A percentile compares a stretch with the other conserved stretches of the same genome.
Conservation (phyloP, 768 basidiomycete species). For the Calvatia gigantea region DNA sequence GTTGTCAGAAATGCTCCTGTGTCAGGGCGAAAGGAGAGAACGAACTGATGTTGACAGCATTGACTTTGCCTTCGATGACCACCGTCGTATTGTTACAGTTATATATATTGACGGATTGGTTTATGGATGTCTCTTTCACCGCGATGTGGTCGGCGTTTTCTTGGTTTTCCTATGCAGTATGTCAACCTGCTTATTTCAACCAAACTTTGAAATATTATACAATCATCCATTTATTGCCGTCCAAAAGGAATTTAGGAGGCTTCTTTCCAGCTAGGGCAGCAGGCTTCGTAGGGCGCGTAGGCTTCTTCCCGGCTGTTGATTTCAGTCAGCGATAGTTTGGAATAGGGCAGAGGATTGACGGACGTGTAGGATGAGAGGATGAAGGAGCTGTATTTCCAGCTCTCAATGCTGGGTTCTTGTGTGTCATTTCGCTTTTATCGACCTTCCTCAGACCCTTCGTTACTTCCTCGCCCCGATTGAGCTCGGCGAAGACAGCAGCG, state of each 20-base stretch:
- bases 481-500: slow-evolving; percentile 82
- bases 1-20: not conserved
- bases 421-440: slow-evolving; percentile 95
- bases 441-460: slow-evolving; percentile 93
- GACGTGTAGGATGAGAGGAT: slow-evolving; percentile 27
- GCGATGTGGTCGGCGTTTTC: slow-evolving; percentile 74
- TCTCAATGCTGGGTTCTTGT: slow-evolving; percentile 92
- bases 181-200: not conserved
- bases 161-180: slow-evolving; percentile 72
- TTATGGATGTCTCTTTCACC: slow-evolving; percentile 73
- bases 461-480: slow-evolving; percentile 87
- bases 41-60: slow-evolving; percentile 86
- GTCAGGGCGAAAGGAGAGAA: slow-evolving; percentile 15
- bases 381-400: slow-evolving; percentile 51
- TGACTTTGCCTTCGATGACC: slow-evolving; percentile 88
- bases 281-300: slow-evolving; percentile 82
- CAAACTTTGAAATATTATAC: slow-evolving; percentile 40
- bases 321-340: not conserved
- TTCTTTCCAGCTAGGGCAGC: slow-evolving; percentile 83
- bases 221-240: slow-evolving; percentile 92
- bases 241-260: slow-evolving; percentile 83
- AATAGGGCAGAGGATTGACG: slow-evolving; percentile 18
- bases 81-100: slow-evolving; percentile 86
- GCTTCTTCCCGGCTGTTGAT: slow-evolving; percentile 50
- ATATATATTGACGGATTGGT: slow-evolving; percentile 84